phyloP scores from a whole-genome alignment of 371 early-diverging fungal genomes.

The Mucor velutinosus region DNA sequence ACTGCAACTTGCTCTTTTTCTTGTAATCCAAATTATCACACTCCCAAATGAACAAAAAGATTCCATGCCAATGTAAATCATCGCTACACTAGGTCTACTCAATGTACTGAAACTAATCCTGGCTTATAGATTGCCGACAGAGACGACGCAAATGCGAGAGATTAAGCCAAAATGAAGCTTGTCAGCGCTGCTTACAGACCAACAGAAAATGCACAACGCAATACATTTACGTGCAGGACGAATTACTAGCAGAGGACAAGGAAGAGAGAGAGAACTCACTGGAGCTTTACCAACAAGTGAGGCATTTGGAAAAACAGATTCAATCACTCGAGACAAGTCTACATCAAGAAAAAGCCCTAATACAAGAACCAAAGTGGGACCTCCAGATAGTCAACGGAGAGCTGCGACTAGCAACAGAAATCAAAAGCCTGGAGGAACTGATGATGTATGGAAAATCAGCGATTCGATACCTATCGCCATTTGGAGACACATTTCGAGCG shows the following conservation, averaged over 20 bases:
- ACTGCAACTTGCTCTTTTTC: not conserved
- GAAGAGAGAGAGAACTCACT: conserved; percentile 6
- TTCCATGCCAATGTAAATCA: conserved; percentile 21
- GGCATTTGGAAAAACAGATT: conserved; percentile 7
- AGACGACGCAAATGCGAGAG: conserved; percentile 28
- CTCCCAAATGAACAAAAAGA: conserved; percentile 11
- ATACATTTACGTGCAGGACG: not conserved
- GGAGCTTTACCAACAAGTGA: conserved; percentile 11
- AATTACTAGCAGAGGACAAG: not conserved
- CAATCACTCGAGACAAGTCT: conserved; percentile 8
- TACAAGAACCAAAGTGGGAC: conserved; percentile 14
- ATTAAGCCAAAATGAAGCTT: conserved; percentile 7
- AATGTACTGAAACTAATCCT: not conserved
- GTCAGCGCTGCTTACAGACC: conserved; percentile 18
- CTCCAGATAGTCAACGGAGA: conserved; percentile 1
- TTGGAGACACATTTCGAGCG: conserved; percentile 11
- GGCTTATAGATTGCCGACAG: conserved; percentile 17
- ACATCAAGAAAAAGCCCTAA: not conserved
- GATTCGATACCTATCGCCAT: conserved; percentile 22
- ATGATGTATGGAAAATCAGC: conserved; percentile 10
- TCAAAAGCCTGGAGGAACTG: conserved; percentile 15
- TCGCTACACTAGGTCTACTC: not conserved
- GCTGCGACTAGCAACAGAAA: conserved; percentile 7
- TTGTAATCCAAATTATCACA: not conserved
- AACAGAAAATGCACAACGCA: conserved; percentile 16